Base-by-base conservation (phyloP, 2,329 filamentous ascomycete genomes). In the Cylindrodendrum hubeiense region DNA sequence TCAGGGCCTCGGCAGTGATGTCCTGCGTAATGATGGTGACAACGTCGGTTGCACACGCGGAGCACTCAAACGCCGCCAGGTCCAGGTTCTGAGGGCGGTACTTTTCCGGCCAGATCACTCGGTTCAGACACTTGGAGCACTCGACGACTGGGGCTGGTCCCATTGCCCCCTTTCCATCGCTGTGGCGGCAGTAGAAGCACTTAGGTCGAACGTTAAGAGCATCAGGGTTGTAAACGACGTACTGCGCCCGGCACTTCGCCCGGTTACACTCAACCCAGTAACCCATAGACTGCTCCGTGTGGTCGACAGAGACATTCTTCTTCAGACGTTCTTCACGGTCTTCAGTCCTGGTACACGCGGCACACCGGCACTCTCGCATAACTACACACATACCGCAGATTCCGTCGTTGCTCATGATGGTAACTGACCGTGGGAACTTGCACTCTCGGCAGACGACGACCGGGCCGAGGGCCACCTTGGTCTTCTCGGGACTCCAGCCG, bases 201-300 rank as follows among this genome's bases (percentile, higher is more conserved):
- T 86, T 86, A 30, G 84, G 69, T 1, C 80, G 81, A 2, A 84
- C 80, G 0, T 76, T 78, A n/a, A 86, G 76, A 1, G 69, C 67
- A 3, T 78, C 72, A 3, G 78, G 70, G 44, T 82, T 79, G 70
- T 87, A 86, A 5, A 86, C 81, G 28, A 86, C 80, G 67, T 86
- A 87, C 70, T 86, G 84, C 2, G 79, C 82, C 12, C 83, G 79
- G 71, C 85, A 87, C 9, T 72, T 71, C 1, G 51, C 60, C n/a
- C 78, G 74, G 39, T 66, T 74, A 68, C 85, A 87, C 70, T 86
- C 84, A 1, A 85, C 82, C 85, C 85, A 87, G 17, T 77, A 76
- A 0, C 75, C 78, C 4, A 70, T 67, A 0, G 80, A 81, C 9
- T 63, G 56, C 43, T 77, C 72, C 39, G 68, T 71, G 59, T 82